phyloP scores from a whole-genome alignment of 208 protist genomes.

The Trypanosoma boissoni region DNA sequence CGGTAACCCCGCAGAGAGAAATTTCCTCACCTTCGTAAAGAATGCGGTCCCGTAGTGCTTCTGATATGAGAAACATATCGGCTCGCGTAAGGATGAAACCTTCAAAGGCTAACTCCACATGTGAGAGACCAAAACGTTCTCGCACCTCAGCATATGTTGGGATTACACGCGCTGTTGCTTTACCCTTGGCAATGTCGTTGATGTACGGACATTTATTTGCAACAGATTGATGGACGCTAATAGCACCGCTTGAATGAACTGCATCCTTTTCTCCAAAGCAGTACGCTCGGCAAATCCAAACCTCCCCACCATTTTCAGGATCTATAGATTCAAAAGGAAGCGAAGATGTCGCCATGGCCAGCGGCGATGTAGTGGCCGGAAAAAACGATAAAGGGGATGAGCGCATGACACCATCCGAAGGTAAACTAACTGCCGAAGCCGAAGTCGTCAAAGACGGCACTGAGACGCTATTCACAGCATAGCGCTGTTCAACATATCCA shows the following conservation, averaged over 20 bases:
- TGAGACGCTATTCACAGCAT: background rate
- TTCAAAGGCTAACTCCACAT: slow-evolving; percentile 75
- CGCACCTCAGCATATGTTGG: slow-evolving; percentile 53
- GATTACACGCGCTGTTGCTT: slow-evolving; percentile 53
- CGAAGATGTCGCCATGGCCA: too few species aligned
- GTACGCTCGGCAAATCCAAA: slow-evolving; percentile 82
- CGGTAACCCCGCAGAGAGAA: slow-evolving; percentile 52
- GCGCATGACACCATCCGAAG: too few species aligned
- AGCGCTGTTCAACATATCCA: background rate
- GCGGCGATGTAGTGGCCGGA: too few species aligned
- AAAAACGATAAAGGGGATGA: too few species aligned
- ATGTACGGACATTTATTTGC: slow-evolving; percentile 59
- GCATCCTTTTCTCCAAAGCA: slow-evolving; percentile 68
- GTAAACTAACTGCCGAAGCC: too few species aligned
- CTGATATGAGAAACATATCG: slow-evolving; percentile 75
- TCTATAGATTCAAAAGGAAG: too few species aligned
- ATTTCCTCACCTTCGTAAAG: slow-evolving; percentile 80
- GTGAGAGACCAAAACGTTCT: slow-evolving; percentile 72
- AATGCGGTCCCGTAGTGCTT: slow-evolving; percentile 65
- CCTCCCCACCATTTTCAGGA: slow-evolving; percentile 42
- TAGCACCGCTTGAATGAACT: slow-evolving; percentile 61
- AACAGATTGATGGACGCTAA: slow-evolving; percentile 76
- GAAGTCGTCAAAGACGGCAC: too few species aligned
- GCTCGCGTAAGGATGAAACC: slow-evolving; percentile 73
- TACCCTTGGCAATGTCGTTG: slow-evolving; percentile 76